Evolutionary conservation across 1,284 basidiomycete genomes (phyloP).

Genomic region (Melampsora medusae): DNA sequence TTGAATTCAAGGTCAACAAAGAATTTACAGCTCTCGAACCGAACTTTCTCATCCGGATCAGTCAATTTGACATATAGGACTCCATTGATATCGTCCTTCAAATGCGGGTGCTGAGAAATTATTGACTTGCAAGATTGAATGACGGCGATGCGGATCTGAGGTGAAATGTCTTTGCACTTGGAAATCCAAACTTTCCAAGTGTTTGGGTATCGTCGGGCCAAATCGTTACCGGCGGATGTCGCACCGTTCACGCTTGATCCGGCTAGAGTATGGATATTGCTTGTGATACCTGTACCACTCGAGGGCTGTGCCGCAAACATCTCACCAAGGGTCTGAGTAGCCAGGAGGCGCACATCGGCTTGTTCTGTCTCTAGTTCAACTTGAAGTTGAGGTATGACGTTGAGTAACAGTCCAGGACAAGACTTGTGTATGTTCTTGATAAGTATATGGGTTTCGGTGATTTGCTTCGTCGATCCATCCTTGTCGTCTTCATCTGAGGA

Average conservation of each 20-base stretch:
- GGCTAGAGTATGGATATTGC: conserved; percentile 44
- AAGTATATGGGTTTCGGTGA: conserved; percentile 75
- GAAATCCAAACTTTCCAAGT: conserved; percentile 84
- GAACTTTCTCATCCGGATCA: conserved; percentile 88
- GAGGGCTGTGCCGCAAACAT: conserved; percentile 67
- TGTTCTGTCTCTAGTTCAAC: conserved; percentile 81
- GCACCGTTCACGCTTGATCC: conserved; percentile 13
- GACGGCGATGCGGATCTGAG: conserved; percentile 72
- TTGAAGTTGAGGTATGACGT: conserved; percentile 88
- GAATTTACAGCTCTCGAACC: conserved; percentile 76
- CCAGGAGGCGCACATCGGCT: conserved; percentile 69
- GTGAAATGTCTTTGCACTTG: conserved; percentile 73
- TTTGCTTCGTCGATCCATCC: conserved; percentile 47
- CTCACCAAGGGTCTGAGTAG: conserved; percentile 77
- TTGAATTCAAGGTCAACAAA: conserved; percentile 87
- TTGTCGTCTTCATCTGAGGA: conserved; percentile 22
- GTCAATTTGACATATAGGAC: conserved; percentile 67
- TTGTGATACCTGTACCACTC: conserved; percentile 57
- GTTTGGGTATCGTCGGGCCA: conserved; percentile 73
- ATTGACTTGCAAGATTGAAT: conserved; percentile 70
- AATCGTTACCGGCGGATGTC: conserved; percentile 56
- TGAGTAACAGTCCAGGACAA: conserved; percentile 77
- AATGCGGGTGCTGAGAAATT: conserved; percentile 67
- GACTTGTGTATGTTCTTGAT: conserved; percentile 78
- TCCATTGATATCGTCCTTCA: conserved; percentile 70